Conservation (phyloP, 805 yeast genomes). For the Saitoella complicata region DNA sequence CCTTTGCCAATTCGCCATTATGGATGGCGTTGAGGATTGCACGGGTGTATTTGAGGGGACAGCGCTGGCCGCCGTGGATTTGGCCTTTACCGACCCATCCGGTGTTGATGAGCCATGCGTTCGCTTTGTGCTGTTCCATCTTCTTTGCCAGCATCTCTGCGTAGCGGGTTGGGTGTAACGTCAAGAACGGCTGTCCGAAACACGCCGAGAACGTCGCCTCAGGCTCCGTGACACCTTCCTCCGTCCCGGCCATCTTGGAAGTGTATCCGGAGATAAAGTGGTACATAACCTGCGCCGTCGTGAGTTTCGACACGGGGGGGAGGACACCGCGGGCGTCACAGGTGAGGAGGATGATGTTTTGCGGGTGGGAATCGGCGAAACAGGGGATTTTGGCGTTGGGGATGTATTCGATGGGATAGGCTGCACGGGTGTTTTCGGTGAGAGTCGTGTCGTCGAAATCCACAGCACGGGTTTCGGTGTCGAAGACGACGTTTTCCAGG, state of each 20-base stretch:
- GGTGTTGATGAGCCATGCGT: constrained; percentile 93
- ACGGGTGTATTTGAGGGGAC: constrained; percentile 94
- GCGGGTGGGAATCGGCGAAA: constrained; percentile 75
- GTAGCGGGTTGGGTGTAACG: constrained; percentile 93
- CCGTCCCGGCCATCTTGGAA: constrained; percentile 99
- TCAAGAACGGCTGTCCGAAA: constrained; percentile 98
- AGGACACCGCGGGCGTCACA: constrained; percentile 97
- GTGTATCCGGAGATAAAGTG: constrained; percentile 98
- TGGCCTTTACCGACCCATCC: constrained; percentile 98
- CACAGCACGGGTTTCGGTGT: constrained; percentile 59
- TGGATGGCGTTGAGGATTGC: constrained; percentile 90
- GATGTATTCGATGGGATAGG: constrained; percentile 92
- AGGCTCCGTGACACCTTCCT: constrained; percentile 96
- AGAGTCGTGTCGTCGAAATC: constrained; percentile 69
- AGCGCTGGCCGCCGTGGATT: constrained; percentile 86
- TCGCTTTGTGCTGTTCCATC: constrained; percentile 73
- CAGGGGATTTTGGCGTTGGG: constrained; percentile 96
- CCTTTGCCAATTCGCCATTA: constrained; percentile 69
- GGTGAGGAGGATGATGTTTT: constrained; percentile 78
- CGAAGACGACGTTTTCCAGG: constrained; percentile 82
- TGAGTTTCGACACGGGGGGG: constrained; percentile 89
- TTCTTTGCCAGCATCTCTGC: constrained; percentile 92
- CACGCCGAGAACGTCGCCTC: constrained; percentile 96
- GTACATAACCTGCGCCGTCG: constrained; percentile 95
- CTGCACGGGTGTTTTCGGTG: constrained; percentile 97